These are phyloP conservation scores for Grigorovia transvaalensis DNA, from an alignment of 805 yeast species.

Conservation along the genomic window DNA sequence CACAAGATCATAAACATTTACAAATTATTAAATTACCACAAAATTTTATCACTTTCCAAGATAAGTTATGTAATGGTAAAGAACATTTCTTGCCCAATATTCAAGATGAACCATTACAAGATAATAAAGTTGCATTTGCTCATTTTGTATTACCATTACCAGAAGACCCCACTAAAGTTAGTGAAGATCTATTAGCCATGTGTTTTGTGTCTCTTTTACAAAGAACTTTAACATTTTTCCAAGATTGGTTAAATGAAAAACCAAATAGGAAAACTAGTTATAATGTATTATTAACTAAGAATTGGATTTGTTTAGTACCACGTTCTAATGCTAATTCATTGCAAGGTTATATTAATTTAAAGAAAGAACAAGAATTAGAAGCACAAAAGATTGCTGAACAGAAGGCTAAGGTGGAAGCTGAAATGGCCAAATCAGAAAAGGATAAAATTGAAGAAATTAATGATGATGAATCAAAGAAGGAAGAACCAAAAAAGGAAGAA, in stretches of 20 bases:
- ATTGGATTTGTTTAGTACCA: slow-evolving; percentile 84
- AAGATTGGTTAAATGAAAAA: slow-evolving; percentile 34
- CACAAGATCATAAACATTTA: slow-evolving; percentile 85
- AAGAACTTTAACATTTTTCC: slow-evolving; percentile 55
- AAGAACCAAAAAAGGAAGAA: slow-evolving; percentile 11
- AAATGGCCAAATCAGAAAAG: not conserved
- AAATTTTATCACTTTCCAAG: slow-evolving; percentile 49
- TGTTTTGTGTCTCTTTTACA: slow-evolving; percentile 64
- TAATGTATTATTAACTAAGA: slow-evolving; percentile 70
- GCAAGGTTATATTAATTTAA: slow-evolving; percentile 14
- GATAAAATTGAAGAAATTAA: not conserved
- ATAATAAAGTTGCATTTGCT: slow-evolving; percentile 59
- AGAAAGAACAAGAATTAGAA: not conserved
- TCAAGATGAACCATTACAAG: slow-evolving; percentile 50
- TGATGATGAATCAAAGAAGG: not conserved
- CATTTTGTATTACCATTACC: slow-evolving; percentile 70
- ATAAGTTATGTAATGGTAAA: slow-evolving; percentile 32
- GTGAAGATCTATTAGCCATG: slow-evolving; percentile 52
- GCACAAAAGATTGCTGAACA: not conserved
- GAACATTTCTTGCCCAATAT: slow-evolving; percentile 46
- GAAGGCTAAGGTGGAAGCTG: not conserved
- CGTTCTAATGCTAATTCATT: slow-evolving; percentile 45
- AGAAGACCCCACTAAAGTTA: slow-evolving; percentile 33
- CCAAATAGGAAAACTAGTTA: slow-evolving; percentile 43
- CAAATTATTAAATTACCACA: slow-evolving; percentile 72